Base-by-base conservation (phyloP, 768 basidiomycete species). In the Phylloporus arenicola region DNA sequence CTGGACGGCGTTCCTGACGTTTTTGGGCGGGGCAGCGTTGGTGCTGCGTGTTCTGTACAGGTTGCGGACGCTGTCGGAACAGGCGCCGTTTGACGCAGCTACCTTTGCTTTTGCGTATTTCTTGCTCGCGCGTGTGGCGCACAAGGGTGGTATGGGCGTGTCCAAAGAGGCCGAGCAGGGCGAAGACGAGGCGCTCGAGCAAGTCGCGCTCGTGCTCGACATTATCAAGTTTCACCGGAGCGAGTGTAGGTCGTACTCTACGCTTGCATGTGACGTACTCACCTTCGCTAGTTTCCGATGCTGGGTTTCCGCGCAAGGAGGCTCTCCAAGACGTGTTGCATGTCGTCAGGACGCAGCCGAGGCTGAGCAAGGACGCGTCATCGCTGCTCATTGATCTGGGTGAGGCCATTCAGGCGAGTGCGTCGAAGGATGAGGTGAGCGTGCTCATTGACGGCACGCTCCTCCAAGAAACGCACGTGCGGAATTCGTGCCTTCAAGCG, bases 401-500 rank as follows among this genome's bases (percentile, higher is more conserved):
- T 31, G 85, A 88, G 61, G 84, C 90, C 1, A 84, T 94, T 40
- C 77, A 82, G 45, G 71, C 75, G 6, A 84, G 73, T 17, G 84
- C 87, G 0, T 78, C 80, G 1, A 57, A 62, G 12, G 77, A 73
- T 16, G 95, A 99, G 63, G 74, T 82, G 3, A 58, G 68, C 1
- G 78, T 82, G 16, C 70, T 98, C 37, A 71, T 97, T 20, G 69
- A 65, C 10, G 91, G 92, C 3, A 87, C 84, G 0, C 73, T 97
- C 8, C 70, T 78, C n/a, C 89, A 92, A 59, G 95, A 97, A 59
- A 84, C 84, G 0, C 86, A 91, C 60, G 90, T 88, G 2, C 79
- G 95, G 14, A 88, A 86, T 60, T 84, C 92, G 9, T 92, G 89
- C 60, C 71, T 98, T n/a, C 92, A 94, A 59, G 78, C 93, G 1